Evolutionary conservation across 139 green algal species (phyloP).

Genomic region (Chlamydomonas applanata): DNA sequence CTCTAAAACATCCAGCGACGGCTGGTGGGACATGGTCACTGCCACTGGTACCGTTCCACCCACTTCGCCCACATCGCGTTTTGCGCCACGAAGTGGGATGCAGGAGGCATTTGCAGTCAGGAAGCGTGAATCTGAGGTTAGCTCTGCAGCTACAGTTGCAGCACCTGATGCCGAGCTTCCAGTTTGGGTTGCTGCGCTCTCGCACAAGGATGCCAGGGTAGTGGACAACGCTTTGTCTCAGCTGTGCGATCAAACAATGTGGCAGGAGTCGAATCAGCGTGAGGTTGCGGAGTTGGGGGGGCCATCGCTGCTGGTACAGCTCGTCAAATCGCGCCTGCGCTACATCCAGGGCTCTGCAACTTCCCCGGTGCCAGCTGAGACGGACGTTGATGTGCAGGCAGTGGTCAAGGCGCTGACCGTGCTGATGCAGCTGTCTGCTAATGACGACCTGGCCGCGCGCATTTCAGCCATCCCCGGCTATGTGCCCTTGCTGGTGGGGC

Average conservation of each 20-base stretch:
- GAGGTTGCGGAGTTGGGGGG: conserved; percentile 1
- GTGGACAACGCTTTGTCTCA: not conserved
- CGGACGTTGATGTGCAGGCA: not conserved
- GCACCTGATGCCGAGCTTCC: no score
- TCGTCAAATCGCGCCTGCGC: not conserved
- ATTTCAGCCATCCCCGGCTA: not conserved
- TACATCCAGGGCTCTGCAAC: no score
- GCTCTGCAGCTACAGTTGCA: no score
- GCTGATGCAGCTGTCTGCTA: conserved; percentile 5
- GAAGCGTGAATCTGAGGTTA: no score
- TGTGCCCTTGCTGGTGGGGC: not conserved
- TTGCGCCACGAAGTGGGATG: no score
- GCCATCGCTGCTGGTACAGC: not conserved
- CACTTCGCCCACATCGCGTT: no score
- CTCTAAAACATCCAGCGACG: no score
- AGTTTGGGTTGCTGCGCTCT: not conserved
- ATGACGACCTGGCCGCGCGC: conserved; percentile 1
- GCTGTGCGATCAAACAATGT: not conserved
- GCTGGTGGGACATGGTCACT: no score
- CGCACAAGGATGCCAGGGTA: not conserved
- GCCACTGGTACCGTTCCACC: no score
- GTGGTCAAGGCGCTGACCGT: not conserved
- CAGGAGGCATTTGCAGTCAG: no score
- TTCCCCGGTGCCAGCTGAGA: no score
- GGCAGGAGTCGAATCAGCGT: conserved; percentile 8